These are phyloP conservation scores for Cinnamomum micranthum DNA, from an alignment of 164 flowering plant genomes.

Conservation along the genomic window DNA sequence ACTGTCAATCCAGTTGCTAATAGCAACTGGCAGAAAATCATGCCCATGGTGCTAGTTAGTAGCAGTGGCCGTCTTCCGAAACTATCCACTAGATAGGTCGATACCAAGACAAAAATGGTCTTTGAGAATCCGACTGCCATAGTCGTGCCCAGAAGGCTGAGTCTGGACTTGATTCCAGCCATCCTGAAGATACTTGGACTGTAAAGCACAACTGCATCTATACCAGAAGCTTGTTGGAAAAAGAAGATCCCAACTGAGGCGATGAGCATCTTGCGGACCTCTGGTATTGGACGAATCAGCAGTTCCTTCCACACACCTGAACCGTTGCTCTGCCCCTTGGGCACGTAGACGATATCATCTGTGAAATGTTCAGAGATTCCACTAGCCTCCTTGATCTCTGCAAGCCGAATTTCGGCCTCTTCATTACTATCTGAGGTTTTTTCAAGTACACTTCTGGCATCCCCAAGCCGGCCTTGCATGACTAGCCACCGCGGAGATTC, in stretches of 20 bases:
- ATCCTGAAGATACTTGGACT: slow-evolving; percentile 23
- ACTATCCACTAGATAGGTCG: slow-evolving; percentile 47
- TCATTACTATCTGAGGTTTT: slow-evolving; percentile 12
- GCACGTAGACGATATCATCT: slow-evolving; percentile 11
- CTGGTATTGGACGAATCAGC: slow-evolving; percentile 10
- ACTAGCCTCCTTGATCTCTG: slow-evolving; percentile 17
- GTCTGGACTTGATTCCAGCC: slow-evolving; percentile 42
- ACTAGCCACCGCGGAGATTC: slow-evolving; percentile 30
- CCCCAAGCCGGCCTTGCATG: slow-evolving; percentile 24
- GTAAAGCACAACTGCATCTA: slow-evolving; percentile 19
- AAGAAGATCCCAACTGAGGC: slow-evolving; percentile 23
- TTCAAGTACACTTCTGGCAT: slow-evolving; percentile 13
- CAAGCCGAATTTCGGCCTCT: slow-evolving; percentile 16
- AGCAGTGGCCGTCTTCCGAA: slow-evolving; percentile 59
- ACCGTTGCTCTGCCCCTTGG: slow-evolving; percentile 13
- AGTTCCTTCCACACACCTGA: slow-evolving; percentile 25
- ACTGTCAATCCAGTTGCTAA: slow-evolving; percentile 35
- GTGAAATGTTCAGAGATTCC: slow-evolving; percentile 12
- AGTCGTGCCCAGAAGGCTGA: slow-evolving; percentile 42
- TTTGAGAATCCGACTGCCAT: slow-evolving; percentile 56
- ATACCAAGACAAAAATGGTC: slow-evolving; percentile 42
- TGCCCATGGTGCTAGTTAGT: slow-evolving; percentile 47
- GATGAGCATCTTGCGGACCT: slow-evolving; percentile 15
- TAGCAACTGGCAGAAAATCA: slow-evolving; percentile 35
- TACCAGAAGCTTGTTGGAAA: slow-evolving; percentile 20